Conservation (phyloP, 352 stramenopile species). For the Globisporangium canariense region DNA sequence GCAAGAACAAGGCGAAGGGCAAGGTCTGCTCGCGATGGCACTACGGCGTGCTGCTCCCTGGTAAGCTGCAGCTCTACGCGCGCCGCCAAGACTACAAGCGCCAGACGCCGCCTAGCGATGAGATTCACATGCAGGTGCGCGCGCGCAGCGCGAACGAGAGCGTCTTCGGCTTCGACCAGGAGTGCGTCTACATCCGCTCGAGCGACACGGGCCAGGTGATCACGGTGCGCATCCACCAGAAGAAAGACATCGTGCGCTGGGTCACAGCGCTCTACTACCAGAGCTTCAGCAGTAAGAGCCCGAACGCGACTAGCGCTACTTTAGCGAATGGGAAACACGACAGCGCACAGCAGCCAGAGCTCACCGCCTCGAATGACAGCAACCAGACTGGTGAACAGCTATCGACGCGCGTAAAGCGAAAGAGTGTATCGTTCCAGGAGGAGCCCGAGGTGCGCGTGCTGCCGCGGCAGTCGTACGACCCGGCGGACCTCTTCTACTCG, state of each 20-base stretch:
- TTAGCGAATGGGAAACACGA: constrained; percentile 12
- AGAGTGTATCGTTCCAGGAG: constrained; percentile 57
- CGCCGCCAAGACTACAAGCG: constrained; percentile 58
- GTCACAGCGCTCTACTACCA: constrained; percentile 64
- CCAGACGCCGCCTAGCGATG: constrained; percentile 38
- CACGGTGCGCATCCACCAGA: constrained; percentile 51
- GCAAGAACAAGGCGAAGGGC: background rate
- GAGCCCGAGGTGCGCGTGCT: constrained; percentile 47
- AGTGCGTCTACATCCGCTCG: constrained; percentile 52
- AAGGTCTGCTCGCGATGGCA: constrained; percentile 56
- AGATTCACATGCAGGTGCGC: constrained; percentile 39
- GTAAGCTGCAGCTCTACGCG: constrained; percentile 49
- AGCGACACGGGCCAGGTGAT: constrained; percentile 38
- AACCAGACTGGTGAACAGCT: background rate
- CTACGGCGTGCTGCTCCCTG: constrained; percentile 43
- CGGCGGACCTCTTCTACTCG: constrained; percentile 53
- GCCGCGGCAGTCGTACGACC: constrained; percentile 40
- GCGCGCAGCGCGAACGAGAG: constrained; percentile 39
- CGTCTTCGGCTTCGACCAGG: constrained; percentile 57
- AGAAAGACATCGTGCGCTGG: constrained; percentile 62
- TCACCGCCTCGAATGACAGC: background rate
- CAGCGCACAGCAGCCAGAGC: constrained; percentile 14
- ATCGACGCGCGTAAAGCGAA: constrained; percentile 21
- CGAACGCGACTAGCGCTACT: constrained; percentile 5
- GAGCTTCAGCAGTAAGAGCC: constrained; percentile 26